Evolutionary conservation across 2,329 filamentous ascomycete species (phyloP), one percentile per base, ranked within the genome.

Genomic region (Cladosporium oxysporum): DNA sequence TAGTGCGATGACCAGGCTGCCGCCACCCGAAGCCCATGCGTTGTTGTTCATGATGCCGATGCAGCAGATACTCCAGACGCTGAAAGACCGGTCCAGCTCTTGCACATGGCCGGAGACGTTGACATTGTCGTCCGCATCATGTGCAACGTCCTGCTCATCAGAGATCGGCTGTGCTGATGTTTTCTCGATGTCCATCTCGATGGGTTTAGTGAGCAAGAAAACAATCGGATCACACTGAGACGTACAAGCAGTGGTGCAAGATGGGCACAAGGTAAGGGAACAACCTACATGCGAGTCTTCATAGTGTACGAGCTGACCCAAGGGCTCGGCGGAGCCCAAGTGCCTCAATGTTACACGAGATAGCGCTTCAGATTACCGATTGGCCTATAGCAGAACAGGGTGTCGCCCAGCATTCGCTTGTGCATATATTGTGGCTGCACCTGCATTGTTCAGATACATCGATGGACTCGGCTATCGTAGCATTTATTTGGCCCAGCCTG

Each of bases 81-180:
- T 80, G 72, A 84, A 84, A 47, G 83, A 80, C 1, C 83, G 77
- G 52, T 84, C 79, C 2, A 85, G 75, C 70, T 85, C 82, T 69
- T 85, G 83, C 49, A 79, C 76, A 71, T 85, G 83, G 1, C 83
- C 83, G 2, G 81, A 83, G 2, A 80, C 80, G 69, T 85, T 85
- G 67, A 84, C 72, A 7, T 79, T 73, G 58, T 79, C 71, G 49
- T 66, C 68, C 16, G 67, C 65, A n/a, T 61, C 59, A 29, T 28
- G 44, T 1, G 41, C 3, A n/a, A 29, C 23, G 16, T 58, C 62
- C 14, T 47, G 31, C 28, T 55, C 61, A 21, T 47, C 33, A 21
- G 14, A 23, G 16, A 11, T 8, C 3, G 37, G 23, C 35, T 47
- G 21, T 18, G 5, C 26, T 2, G 57, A 23, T 14, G 7, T 31